Base-by-base conservation (phyloP, 345 rosid species). In the Salix caprea region DNA sequence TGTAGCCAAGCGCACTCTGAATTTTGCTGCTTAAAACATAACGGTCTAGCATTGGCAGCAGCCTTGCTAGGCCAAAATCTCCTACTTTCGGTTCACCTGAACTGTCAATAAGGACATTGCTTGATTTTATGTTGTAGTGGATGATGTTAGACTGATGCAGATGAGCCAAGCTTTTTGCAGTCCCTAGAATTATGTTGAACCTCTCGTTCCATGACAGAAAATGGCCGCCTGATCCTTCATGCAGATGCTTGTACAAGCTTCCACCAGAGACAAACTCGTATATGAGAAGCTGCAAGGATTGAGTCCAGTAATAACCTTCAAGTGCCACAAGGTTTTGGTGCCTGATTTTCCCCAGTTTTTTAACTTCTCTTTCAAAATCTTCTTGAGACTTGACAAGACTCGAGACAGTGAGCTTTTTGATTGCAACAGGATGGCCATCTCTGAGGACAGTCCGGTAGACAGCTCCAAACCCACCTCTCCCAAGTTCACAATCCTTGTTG, bases 261-360 rank as follows among this genome's bases (percentile, higher is more conserved):
- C 98, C 95, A 76, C 92, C 90, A 14, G 92, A 88, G 52, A 94
- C 88, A 74, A 89, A 92, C 79, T 96, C 98, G 1, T 86, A 96
- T 71, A 96, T 92, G 66, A 96, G 90, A 70, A 96, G 97, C 80
- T 96, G 97, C 67, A 96, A 85, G 64, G 98, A 92, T 11, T 88
- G 89, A 24, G 99, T 94, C 99, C 99, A 96, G 90, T 96, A 96
- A 79, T 92, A 96, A 12, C 99, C 99, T 76, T 96, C 97, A 21
- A 96, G 91, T 4, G 87, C 87, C 71, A 96, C 96, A 7, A 94
- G 90, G 84, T 96, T 94, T 2, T 86, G 77, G 77, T 96, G 98
- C 82, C 88, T 82, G 70, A 90, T 84, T 74, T 90, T 96, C 65
- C 98, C 99, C 1, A 96, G 88, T 82, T 91, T 90, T 86, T 89